These are phyloP conservation scores for Pythium apleroticum DNA, from an alignment of 352 stramenopile species.

Conservation along the genomic window DNA sequence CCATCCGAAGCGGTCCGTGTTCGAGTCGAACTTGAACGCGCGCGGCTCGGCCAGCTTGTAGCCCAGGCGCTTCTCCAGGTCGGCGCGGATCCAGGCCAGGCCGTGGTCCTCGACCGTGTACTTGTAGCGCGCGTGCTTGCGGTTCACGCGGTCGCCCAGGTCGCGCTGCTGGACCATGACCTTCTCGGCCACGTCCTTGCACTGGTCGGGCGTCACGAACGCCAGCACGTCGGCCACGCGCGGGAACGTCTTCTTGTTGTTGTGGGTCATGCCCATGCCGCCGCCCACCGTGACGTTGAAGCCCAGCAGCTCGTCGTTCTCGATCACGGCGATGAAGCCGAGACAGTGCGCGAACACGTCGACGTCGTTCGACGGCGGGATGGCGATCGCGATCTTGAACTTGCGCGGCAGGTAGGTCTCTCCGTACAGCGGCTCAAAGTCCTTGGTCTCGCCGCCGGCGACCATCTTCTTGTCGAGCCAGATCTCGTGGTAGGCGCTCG, in stretches of 20 bases:
- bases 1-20: constrained; percentile 79
- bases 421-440: constrained; percentile 98
- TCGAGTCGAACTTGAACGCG: constrained; percentile 65
- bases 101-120: constrained; percentile 98
- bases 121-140: constrained; percentile 97
- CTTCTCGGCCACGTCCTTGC: constrained; percentile 89
- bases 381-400: constrained; percentile 98
- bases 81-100: constrained; percentile 91
- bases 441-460: constrained; percentile 88
- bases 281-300: constrained; percentile 98
- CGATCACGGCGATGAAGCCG: constrained; percentile 92
- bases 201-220: constrained; percentile 94
- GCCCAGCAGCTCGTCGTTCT: constrained; percentile 80
- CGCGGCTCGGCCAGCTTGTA: constrained; percentile 91
- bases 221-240: constrained; percentile 95
- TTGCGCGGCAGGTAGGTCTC: constrained; percentile 97
- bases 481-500: constrained; percentile 95
- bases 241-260: constrained; percentile 97
- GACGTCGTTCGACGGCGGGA: constrained; percentile 96
- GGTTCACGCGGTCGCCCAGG: constrained; percentile 96
- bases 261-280: constrained; percentile 97
- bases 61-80: constrained; percentile 94
- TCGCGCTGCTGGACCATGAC: constrained; percentile 95
- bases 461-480: constrained; percentile 98
- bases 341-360: constrained; percentile 98